These are phyloP conservation scores for Phyllosticta paracitricarpa DNA, from an alignment of 2,329 filamentous ascomycete species.

Conservation along the genomic window DNA sequence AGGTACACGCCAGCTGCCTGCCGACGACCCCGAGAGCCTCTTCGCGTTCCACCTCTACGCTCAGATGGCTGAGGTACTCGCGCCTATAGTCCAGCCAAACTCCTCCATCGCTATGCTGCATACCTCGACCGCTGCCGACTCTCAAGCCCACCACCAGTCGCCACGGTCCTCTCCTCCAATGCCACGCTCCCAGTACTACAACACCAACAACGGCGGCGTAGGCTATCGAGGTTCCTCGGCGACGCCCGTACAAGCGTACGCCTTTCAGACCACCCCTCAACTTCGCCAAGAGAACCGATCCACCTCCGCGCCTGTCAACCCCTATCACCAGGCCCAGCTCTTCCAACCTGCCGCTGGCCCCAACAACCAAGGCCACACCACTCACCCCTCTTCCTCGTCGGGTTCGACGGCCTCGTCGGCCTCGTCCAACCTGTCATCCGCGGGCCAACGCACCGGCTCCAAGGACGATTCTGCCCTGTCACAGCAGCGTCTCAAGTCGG, in stretches of 20 bases:
- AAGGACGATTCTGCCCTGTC: constrained; percentile 41
- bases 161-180: constrained; percentile 28
- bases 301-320: constrained; percentile 41
- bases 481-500: constrained; percentile 20
- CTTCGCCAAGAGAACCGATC: constrained; percentile 48
- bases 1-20: constrained; percentile 12
- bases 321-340: constrained; percentile 28
- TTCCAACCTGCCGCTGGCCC: constrained; percentile 16
- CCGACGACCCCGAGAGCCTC: constrained; percentile 11
- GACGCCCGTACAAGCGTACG: constrained; percentile 40
- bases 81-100: constrained; percentile 37
- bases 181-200: constrained; percentile 34
- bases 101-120: constrained; percentile 42
- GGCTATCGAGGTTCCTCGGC: constrained; percentile 33
- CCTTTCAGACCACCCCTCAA: constrained; percentile 43
- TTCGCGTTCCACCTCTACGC: constrained; percentile 7
- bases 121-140: constrained; percentile 39
- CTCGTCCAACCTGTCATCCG: constrained; percentile 40
- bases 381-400: constrained; percentile 32
- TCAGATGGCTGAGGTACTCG: constrained; percentile 37
- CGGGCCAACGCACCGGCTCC: constrained; percentile 18
- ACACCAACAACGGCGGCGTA: constrained; percentile 27
- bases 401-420: constrained; percentile 38
- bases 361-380: constrained; percentile 24
- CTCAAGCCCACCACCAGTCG: constrained; percentile 28